A percentile compares a stretch with the other conserved stretches of the same genome.
Conservation (phyloP, 169 alveolate genomes). For the Babesia bigemina region DNA sequence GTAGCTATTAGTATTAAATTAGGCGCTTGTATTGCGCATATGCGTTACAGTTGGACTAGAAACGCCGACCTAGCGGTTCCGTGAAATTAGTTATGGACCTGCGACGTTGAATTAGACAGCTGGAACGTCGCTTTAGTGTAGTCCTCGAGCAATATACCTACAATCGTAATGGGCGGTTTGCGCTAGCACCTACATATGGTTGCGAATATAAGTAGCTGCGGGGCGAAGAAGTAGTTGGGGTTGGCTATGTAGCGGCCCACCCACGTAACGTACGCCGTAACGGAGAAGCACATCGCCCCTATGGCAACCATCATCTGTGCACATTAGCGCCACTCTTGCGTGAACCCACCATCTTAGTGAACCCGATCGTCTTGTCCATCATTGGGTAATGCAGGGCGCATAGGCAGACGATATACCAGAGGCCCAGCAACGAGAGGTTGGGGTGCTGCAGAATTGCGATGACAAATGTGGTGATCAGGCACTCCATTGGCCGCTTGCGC, state of each 20-base stretch:
- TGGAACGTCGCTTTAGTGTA: constrained; percentile 31
- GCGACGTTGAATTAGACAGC: not conserved
- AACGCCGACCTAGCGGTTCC: too few species aligned
- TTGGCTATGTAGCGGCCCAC: constrained; percentile 59
- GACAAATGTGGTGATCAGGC: constrained; percentile 31
- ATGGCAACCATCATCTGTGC: constrained; percentile 30
- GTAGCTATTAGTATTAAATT: too few species aligned
- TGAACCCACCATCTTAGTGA: constrained; percentile 53
- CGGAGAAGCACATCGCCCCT: constrained; percentile 32
- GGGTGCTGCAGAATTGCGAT: constrained; percentile 36
- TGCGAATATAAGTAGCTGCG: constrained; percentile 51
- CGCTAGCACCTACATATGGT: constrained; percentile 40
- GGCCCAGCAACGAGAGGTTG: constrained; percentile 47
- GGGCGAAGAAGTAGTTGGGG: constrained; percentile 68
- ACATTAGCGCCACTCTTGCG: too few species aligned
- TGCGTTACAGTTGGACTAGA: too few species aligned
- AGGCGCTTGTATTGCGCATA: too few species aligned
- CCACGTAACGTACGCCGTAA: constrained; percentile 52
- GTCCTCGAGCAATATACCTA: constrained; percentile 64
- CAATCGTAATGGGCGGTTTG: not conserved
- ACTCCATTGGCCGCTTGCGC: constrained; percentile 55
- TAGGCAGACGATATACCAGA: constrained; percentile 37
- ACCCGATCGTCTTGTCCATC: constrained; percentile 51
- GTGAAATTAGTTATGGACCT: too few species aligned
- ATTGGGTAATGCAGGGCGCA: constrained; percentile 52